Conservation (phyloP, 306 rosid species). For the Pterocarpus santalinus region DNA sequence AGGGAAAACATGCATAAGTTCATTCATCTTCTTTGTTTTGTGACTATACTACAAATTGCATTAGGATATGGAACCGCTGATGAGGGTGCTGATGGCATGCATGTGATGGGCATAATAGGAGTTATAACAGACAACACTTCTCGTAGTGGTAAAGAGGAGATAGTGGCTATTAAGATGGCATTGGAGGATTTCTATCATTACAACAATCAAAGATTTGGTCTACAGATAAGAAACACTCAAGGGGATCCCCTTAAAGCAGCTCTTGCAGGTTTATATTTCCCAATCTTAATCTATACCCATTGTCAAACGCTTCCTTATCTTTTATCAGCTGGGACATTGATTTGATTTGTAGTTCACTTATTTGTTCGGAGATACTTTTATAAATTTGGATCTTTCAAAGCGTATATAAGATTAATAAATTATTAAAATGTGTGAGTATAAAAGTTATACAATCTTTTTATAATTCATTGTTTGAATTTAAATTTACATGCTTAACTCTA, state of each 20-base stretch:
- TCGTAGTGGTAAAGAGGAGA: conserved; percentile 61
- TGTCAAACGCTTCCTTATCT: no score
- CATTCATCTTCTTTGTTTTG: neutral
- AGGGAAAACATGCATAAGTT: conserved; percentile 18
- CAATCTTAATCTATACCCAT: neutral
- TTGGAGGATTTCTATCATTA: conserved; percentile 43
- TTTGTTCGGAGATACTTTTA: no score
- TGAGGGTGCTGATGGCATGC: no score
- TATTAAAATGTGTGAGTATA: no score
- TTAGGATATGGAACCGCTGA: neutral
- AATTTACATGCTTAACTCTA: no score
- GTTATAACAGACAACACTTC: conserved; percentile 50
- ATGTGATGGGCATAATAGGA: conserved; percentile 37
- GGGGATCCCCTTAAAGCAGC: conserved; percentile 53
- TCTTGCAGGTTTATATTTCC: conserved; percentile 51
- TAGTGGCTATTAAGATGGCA: conserved; percentile 61
- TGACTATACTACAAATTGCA: neutral
- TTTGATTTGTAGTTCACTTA: no score
- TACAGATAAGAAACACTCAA: conserved; percentile 43
- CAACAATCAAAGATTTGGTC: conserved; percentile 41
- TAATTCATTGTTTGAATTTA: no score
- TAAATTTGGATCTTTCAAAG: no score
- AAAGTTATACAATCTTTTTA: no score
- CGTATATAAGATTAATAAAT: no score
- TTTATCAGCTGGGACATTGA: no score